Percentiles rank a stretch among this genome's conserved stretches.
These are phyloP conservation scores for Venturia pyrina DNA, from an alignment of 2,329 filamentous ascomycete species.

Conservation along the genomic window DNA sequence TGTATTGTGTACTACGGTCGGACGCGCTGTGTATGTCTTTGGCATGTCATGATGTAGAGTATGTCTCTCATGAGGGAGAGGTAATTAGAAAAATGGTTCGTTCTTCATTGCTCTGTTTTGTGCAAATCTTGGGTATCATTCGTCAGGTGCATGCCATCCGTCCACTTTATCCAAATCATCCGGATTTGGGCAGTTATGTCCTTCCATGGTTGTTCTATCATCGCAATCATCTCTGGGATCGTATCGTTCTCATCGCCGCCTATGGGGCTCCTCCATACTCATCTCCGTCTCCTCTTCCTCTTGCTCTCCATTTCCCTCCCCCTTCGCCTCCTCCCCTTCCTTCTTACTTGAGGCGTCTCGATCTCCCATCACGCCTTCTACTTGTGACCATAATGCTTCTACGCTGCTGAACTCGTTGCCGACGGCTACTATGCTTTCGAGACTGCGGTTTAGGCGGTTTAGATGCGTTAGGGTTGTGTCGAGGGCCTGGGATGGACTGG, in stretches of 20 bases:
- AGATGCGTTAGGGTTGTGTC: constrained; percentile 92
- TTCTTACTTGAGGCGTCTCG: constrained; percentile 27
- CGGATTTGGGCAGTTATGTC: neutral
- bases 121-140: constrained; percentile 4
- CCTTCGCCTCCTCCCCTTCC: constrained; percentile 13
- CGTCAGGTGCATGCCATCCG: neutral
- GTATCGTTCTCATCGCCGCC: neutral
- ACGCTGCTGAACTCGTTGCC: constrained; percentile 97
- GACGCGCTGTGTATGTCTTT: neutral
- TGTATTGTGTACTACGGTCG: neutral
- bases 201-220: neutral
- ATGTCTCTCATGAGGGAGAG: neutral
- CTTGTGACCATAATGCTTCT: constrained; percentile 92
- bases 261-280: constrained; percentile 9
- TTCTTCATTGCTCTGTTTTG: neutral
- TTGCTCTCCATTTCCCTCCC: constrained; percentile 12
- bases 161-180: neutral
- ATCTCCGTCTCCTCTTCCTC: constrained; percentile 15
- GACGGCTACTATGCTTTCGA: constrained; percentile 87
- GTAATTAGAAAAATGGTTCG: constrained; percentile 6
- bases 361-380: constrained; percentile 89
- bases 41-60: neutral
- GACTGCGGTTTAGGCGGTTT: constrained; percentile 84
- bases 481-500: constrained; percentile 41
- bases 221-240: neutral